phyloP scores from a whole-genome alignment of 306 rosid species.

The Fragaria vesca region DNA sequence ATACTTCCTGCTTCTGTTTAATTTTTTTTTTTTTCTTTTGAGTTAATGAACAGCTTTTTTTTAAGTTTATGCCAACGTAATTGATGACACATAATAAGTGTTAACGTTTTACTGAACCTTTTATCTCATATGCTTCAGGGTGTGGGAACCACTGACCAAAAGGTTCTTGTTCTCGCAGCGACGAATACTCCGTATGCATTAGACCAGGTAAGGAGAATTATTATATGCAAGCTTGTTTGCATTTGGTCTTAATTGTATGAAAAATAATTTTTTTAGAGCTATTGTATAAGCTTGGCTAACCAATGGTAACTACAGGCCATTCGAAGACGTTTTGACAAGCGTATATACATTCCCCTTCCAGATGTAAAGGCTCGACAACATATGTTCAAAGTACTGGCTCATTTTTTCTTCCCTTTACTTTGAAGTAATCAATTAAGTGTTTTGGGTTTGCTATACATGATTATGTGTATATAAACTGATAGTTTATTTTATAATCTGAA shows the following conservation, averaged over 20 bases:
- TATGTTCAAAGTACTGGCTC: slow-evolving; percentile 77
- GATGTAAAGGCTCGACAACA: slow-evolving; percentile 93
- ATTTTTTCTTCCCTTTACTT: slow-evolving; percentile 14
- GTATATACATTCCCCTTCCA: slow-evolving; percentile 97
- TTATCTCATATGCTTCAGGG: slow-evolving; percentile 54
- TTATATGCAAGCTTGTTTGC: not conserved
- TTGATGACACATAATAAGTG: not conserved
- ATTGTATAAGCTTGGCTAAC: slow-evolving; percentile 30
- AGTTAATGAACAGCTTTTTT: not conserved
- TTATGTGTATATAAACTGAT: not conserved
- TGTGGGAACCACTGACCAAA: slow-evolving; percentile 90
- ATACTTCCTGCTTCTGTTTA: not conserved
- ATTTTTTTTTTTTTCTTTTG: no score
- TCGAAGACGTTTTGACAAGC: slow-evolving; percentile 97
- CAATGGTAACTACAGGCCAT: slow-evolving; percentile 67
- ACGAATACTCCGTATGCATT: slow-evolving; percentile 97
- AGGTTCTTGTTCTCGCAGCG: slow-evolving; percentile 99
- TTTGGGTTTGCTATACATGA: slow-evolving; percentile 1
- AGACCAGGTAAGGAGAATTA: slow-evolving; percentile 69
- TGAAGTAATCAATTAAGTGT: not conserved
- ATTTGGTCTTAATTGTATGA: not conserved
- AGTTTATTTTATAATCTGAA: slow-evolving; percentile 23
- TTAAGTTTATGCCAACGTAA: not conserved
- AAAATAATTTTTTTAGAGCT: not conserved
- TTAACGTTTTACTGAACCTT: slow-evolving; percentile 22